Evolutionary conservation across 495 filamentous ascomycete species (phyloP), one percentile per base, ranked within the genome.

Genomic region (Penicillium turbatum): DNA sequence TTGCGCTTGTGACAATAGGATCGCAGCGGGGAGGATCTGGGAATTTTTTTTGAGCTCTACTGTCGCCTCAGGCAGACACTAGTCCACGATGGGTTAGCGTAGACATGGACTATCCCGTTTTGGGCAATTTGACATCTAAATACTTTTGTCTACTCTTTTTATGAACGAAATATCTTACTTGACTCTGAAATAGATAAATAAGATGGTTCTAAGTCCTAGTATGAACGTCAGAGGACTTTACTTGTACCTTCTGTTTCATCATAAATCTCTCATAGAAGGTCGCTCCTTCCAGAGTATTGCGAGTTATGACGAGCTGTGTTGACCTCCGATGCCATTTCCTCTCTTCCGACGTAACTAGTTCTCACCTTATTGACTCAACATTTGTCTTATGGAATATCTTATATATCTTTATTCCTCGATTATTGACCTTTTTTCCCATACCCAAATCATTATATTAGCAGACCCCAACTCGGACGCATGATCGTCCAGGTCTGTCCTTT

Each of bases 11-110:
- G 51, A 60, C 64, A 51, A 41, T 51, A 24, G 32, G 19, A 43
- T 51, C 38, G 31, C 66, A 54, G 66, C 62, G 66, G 66, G 64
- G 66, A 63, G 60, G 60, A 62, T 63, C 39, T 46, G 48, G 35
- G 53, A 55, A 45, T 61, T 63, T 63, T 70, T 70, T 72, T 59
- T 64, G 59, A 70, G 66, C 66, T 69, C 45, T 44, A 53, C 48
- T 34, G 24, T 21, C 41, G 63, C 69, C 69, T 69, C 51, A 71
- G 69, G 64, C 66, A 48, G 0, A 38, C 2, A 34, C 57, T 55
- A 61, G 31, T 3, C 55, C 31, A 2, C 12, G 4, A 51, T 43
- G 17, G 45, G 53, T 29, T 38, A 57, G 53, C 48, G 41, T 38
- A 12, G 9, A 16, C 4, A 36, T 11, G 30, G n/a, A 21, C 35